Percentiles rank a stretch among this genome's conserved stretches.
phyloP scores from a whole-genome alignment of 768 basidiomycete genomes.

The Fomitopsis pulvina region DNA sequence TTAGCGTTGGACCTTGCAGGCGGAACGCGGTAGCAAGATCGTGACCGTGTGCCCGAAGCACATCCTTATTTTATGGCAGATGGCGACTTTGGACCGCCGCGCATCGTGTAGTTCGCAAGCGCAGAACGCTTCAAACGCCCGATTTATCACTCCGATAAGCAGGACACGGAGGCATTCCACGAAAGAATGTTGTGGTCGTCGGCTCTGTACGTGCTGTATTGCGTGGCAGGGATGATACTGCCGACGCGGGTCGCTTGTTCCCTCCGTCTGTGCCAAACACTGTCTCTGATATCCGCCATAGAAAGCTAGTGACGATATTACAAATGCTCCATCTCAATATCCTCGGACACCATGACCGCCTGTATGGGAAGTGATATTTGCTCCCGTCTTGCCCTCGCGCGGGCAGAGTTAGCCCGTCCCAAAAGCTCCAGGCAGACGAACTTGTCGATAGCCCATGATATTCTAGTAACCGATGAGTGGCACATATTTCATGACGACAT shows the following conservation, averaged over 20 bases:
- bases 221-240: constrained; percentile 4
- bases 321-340: no score
- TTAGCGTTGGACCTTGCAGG: constrained; percentile 28
- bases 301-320: no score
- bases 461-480: no score
- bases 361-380: no score
- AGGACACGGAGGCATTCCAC: constrained; percentile 23
- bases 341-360: no score
- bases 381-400: no score
- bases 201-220: constrained; percentile 29
- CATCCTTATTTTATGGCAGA: constrained; percentile 29
- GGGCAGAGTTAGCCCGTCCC: no score
- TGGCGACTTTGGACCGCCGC: constrained; percentile 28
- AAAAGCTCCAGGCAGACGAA: no score
- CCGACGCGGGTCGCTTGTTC: not conserved
- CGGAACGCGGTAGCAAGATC: constrained; percentile 24
- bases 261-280: not conserved
- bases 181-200: constrained; percentile 33
- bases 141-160: constrained; percentile 26
- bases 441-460: no score
- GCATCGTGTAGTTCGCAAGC: constrained; percentile 22
- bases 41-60: constrained; percentile 30
- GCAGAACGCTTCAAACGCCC: constrained; percentile 25
- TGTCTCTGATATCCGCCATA: not conserved
- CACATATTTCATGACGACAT: no score